These are phyloP conservation scores for Arabidopsis hybrid DNA, from an alignment of 441 rosid genomes.

Conservation along the genomic window DNA sequence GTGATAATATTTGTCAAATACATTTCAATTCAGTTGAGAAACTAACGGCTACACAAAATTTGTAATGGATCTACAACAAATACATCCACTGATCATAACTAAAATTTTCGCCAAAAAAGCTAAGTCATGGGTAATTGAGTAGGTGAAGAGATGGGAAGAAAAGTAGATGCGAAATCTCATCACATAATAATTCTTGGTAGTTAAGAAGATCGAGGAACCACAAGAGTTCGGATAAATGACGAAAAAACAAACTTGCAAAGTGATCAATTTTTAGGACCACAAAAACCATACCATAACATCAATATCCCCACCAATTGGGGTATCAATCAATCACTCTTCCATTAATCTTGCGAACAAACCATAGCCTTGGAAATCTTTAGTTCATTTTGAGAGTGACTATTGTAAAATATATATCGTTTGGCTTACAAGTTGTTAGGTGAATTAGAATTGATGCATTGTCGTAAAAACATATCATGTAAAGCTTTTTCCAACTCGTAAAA, in stretches of 20 bases:
- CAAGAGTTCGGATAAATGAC: constrained; percentile 30
- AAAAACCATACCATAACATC: constrained; percentile 39
- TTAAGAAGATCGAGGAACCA: constrained; percentile 38
- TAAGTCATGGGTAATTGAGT: constrained; percentile 11
- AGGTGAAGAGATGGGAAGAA: constrained; percentile 39
- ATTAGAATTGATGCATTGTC: neutral
- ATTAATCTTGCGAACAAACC: constrained; percentile 22
- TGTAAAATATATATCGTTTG: neutral
- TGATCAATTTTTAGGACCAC: constrained; percentile 45
- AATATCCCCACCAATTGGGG: constrained; percentile 29
- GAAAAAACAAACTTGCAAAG: constrained; percentile 16
- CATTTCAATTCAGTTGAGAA: neutral
- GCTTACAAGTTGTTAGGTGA: neutral
- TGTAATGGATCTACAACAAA: constrained; percentile 12
- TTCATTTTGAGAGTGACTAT: constrained; percentile 21
- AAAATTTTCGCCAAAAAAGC: neutral
- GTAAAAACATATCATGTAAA: no score
- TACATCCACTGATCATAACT: constrained; percentile 3
- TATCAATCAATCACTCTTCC: constrained; percentile 38
- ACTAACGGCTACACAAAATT: neutral
- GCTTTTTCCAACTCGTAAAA: neutral
- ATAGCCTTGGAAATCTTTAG: constrained; percentile 22
- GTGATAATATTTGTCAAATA: neutral
- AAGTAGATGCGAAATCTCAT: constrained; percentile 37
- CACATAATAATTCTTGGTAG: constrained; percentile 33